Evolutionary conservation across 208 protist species (phyloP).

Genomic region (Leishmania tarentolae): DNA sequence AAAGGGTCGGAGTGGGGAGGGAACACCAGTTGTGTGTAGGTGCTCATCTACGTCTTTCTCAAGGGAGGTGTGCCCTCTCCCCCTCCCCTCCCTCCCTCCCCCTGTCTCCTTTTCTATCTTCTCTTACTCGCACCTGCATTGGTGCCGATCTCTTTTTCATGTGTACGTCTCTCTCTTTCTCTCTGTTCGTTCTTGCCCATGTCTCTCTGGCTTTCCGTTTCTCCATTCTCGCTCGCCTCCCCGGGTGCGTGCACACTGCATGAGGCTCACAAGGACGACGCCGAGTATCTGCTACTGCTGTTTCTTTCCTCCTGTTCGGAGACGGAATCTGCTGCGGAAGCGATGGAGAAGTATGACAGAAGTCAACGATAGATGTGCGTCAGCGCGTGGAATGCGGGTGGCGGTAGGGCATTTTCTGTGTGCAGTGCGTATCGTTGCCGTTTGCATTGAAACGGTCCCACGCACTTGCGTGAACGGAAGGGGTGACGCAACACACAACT

Average conservation of each 20-base stretch:
- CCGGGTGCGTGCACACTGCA: background rate
- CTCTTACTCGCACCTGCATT: background rate
- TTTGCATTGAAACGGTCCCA: background rate
- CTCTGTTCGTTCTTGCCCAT: background rate
- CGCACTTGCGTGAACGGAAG: background rate
- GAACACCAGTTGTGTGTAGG: background rate
- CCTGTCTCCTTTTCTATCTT: background rate
- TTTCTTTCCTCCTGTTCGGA: background rate
- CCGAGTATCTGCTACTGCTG: background rate
- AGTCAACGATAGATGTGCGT: background rate
- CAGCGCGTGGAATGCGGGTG: background rate
- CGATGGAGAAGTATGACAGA: background rate
- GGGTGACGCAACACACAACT: background rate
- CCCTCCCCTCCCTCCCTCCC: too few relatives aligned
- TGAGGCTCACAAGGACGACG: background rate
- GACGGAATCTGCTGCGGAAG: background rate
- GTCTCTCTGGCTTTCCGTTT: constrained; percentile 7
- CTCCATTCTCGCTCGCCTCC: constrained; percentile 15
- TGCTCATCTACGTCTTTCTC: background rate
- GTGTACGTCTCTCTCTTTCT: background rate
- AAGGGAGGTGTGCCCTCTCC: too few relatives aligned
- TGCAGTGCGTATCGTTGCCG: background rate
- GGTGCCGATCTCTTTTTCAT: constrained; percentile 11
- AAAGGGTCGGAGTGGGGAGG: background rate
- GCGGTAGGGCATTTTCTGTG: background rate